Evolutionary conservation across 2,329 filamentous ascomycete species (phyloP).

Genomic region (Epichloe festucae): DNA sequence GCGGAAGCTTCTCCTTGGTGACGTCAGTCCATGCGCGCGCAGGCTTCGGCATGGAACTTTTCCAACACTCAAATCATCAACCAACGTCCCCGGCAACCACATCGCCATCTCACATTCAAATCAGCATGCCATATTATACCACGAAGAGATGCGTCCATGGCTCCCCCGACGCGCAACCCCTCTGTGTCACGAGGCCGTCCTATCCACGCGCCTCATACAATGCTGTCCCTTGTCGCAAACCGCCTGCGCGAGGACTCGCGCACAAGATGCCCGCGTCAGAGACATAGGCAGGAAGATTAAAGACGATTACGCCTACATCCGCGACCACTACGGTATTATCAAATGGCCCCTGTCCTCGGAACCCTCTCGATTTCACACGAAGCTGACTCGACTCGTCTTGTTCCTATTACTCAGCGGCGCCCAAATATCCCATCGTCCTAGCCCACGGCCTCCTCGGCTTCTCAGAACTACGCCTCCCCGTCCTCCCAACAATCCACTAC

Average conservation of each 20-base stretch:
- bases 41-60: no score
- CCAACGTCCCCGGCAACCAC: not conserved
- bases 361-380: not conserved
- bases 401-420: constrained; percentile 28
- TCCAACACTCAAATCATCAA: no score
- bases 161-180: not conserved
- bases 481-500: constrained; percentile 45
- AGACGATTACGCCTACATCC: constrained; percentile 33
- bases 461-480: constrained; percentile 38
- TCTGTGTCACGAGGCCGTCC: not conserved
- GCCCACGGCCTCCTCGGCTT: constrained; percentile 55
- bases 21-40: no score
- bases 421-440: constrained; percentile 49
- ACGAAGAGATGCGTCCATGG: not conserved
- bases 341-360: not conserved
- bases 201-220: not conserved
- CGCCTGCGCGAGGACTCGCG: not conserved
- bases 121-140: not conserved
- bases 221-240: not conserved
- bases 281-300: constrained; percentile 20
- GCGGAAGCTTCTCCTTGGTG: no score
- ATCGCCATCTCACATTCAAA: not conserved
- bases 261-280: constrained; percentile 3
- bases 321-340: constrained; percentile 29
- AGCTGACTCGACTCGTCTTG: not conserved